Evolutionary conservation across 2,329 filamentous ascomycete genomes (phyloP).

Genomic region (Aaosphaeria pasadenensis): DNA sequence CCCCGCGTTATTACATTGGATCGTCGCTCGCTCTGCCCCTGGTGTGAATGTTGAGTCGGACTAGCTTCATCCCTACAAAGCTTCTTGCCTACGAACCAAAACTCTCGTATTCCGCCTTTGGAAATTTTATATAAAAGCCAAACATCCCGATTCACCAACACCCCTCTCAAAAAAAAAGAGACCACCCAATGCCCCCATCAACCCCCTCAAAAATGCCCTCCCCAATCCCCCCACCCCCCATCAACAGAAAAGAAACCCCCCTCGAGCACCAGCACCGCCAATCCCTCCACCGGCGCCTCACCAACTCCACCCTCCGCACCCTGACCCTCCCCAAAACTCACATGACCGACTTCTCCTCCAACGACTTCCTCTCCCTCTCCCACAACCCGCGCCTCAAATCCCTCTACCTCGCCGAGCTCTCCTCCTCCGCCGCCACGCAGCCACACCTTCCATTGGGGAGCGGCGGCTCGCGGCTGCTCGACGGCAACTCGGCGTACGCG

Average conservation of each 20-base stretch:
- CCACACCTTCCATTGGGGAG: constrained; percentile 47
- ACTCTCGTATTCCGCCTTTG: too few species aligned
- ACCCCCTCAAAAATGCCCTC: background rate
- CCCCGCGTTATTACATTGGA: too few species aligned
- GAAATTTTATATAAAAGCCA: background rate
- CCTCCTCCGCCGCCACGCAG: constrained; percentile 12
- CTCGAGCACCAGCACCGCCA: constrained; percentile 22
- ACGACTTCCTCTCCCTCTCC: constrained; percentile 62
- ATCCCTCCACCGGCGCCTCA: constrained; percentile 40
- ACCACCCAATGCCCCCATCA: background rate
- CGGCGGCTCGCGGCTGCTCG: constrained; percentile 60
- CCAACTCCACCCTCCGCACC: constrained; percentile 29
- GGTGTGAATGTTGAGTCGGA: too few species aligned
- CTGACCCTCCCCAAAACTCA: constrained; percentile 26
- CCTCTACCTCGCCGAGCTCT: constrained; percentile 49
- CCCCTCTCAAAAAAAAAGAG: background rate
- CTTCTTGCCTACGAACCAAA: too few species aligned
- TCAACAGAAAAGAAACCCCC: background rate
- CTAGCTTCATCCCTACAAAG: too few species aligned
- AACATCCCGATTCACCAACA: background rate
- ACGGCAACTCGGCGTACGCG: constrained; percentile 62
- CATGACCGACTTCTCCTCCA: constrained; percentile 60
- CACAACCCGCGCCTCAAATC: constrained; percentile 46
- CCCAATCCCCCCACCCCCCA: background rate
- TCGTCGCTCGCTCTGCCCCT: too few species aligned